Percentiles rank a stretch among this genome's conserved stretches.
Conservation (phyloP, 2,329 filamentous ascomycete species). For the Talaromyces rugulosus region DNA sequence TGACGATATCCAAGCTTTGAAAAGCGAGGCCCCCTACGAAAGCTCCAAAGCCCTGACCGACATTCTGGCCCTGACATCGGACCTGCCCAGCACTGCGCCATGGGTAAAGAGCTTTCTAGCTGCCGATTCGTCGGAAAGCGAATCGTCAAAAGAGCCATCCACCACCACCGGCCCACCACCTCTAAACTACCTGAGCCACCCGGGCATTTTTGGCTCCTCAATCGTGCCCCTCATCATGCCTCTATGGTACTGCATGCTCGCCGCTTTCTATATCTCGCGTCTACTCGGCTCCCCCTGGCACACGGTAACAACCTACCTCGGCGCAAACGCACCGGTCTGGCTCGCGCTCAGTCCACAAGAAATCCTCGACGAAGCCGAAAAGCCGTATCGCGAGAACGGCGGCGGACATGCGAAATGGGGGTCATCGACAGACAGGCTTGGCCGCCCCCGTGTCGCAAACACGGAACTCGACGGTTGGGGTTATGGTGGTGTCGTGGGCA, state of each 20-base stretch:
- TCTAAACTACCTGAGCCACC: slow-evolving; percentile 74
- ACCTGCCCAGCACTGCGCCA: slow-evolving; percentile 59
- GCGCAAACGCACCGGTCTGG: slow-evolving; percentile 73
- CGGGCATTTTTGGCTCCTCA: slow-evolving; percentile 77
- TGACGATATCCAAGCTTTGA: slow-evolving; percentile 72
- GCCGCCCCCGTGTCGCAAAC: slow-evolving; percentile 60
- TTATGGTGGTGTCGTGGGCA: slow-evolving; percentile 49
- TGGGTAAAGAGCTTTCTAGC: slow-evolving; percentile 57
- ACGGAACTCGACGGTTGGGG: slow-evolving; percentile 90
- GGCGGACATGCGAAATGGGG: slow-evolving; percentile 73
- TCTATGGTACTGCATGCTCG: slow-evolving; percentile 65
- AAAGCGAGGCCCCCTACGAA: slow-evolving; percentile 67
- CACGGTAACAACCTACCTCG: slow-evolving; percentile 67
- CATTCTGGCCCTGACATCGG: slow-evolving; percentile 68
- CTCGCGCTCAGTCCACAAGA: slow-evolving; percentile 63
- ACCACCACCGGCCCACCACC: slow-evolving; percentile 37
- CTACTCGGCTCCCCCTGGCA: slow-evolving; percentile 88
- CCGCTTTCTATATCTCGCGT: slow-evolving; percentile 67
- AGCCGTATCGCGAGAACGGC: slow-evolving; percentile 53
- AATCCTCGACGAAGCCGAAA: slow-evolving; percentile 33
- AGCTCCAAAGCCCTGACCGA: slow-evolving; percentile 84
- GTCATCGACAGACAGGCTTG: slow-evolving; percentile 59
- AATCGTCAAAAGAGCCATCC: slow-evolving; percentile 5
- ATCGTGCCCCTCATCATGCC: slow-evolving; percentile 71
- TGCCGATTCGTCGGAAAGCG: slow-evolving; percentile 9